Conservation (phyloP, 2,329 filamentous ascomycete genomes). For the Ophiostoma australiae region DNA sequence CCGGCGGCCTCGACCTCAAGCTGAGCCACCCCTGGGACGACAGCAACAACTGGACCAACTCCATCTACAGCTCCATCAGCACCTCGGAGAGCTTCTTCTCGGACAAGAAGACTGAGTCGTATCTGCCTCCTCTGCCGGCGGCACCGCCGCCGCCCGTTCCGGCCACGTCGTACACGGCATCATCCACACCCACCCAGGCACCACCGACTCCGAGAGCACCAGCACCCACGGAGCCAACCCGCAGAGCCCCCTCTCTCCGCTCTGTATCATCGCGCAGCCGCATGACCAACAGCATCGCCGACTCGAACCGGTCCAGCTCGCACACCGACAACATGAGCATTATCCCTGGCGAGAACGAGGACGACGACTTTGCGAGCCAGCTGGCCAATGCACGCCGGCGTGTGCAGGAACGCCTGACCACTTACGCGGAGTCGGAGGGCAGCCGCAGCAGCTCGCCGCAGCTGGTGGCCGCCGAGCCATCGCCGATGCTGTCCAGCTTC, state of each 20-base stretch:
- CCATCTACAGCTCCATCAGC: conserved; percentile 20
- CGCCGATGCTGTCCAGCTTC: not conserved
- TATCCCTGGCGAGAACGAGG: conserved; percentile 37
- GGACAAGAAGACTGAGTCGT: not conserved
- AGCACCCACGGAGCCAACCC: not conserved
- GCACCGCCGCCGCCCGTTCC: not conserved
- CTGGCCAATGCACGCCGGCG: conserved; percentile 65
- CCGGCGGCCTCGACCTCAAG: conserved; percentile 36
- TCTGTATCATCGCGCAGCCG: conserved; percentile 58
- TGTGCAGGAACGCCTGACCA: conserved; percentile 68
- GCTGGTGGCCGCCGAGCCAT: conserved; percentile 34
- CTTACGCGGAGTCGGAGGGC: conserved; percentile 60
- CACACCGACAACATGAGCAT: conserved; percentile 38
- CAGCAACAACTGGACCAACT: conserved; percentile 25
- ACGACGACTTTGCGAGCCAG: conserved; percentile 68
- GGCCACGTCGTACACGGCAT: not conserved
- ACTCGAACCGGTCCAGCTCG: conserved; percentile 26
- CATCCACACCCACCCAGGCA: not conserved
- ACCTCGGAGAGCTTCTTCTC: not conserved
- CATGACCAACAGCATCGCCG: conserved; percentile 32
- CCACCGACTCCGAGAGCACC: not conserved
- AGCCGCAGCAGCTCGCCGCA: conserved; percentile 43
- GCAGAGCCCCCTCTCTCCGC: conserved; percentile 19
- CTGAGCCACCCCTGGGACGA: conserved; percentile 44
- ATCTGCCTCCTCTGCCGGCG: not conserved